phyloP scores from a whole-genome alignment of 768 basidiomycete species.

The Cantharellus anzutake region DNA sequence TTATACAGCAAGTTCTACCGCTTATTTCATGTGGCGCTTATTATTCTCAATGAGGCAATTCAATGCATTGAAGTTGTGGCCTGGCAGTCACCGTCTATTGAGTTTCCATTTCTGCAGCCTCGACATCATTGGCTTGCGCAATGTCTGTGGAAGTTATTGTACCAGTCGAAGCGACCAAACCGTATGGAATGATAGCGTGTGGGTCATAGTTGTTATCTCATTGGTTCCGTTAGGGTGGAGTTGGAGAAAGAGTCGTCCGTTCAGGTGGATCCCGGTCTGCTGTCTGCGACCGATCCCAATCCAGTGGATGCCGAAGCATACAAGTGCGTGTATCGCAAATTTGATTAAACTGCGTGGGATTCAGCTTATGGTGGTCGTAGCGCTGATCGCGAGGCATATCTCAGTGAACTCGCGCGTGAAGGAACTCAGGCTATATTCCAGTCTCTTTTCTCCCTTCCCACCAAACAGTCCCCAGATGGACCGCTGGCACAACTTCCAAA shows the following conservation, averaged over 20 bases:
- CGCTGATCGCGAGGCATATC: slow-evolving; percentile 59
- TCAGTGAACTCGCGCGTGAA: slow-evolving; percentile 60
- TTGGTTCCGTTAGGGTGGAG: no score
- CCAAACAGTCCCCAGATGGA: slow-evolving; percentile 52
- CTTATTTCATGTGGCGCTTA: no score
- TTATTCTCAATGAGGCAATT: no score
- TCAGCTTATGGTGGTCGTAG: slow-evolving; percentile 20
- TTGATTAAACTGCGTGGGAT: not conserved
- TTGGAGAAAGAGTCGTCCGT: slow-evolving; percentile 58
- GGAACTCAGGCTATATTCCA: slow-evolving; percentile 67
- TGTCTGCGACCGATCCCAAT: slow-evolving; percentile 77
- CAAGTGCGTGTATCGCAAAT: slow-evolving; percentile 28
- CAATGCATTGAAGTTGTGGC: no score
- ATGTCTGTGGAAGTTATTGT: no score
- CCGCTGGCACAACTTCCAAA: slow-evolving; percentile 67
- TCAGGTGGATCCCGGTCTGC: slow-evolving; percentile 61
- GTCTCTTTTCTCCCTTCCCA: slow-evolving; percentile 68
- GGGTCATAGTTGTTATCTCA: no score
- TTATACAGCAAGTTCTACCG: no score
- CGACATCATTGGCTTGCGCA: no score
- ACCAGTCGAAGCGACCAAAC: no score
- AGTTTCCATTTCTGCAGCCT: no score
- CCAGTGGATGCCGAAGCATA: slow-evolving; percentile 73
- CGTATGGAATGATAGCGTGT: no score
- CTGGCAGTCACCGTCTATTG: no score